Evolutionary conservation across 2,329 filamentous ascomycete genomes (phyloP).

Genomic region (Aspergillus unguis): DNA sequence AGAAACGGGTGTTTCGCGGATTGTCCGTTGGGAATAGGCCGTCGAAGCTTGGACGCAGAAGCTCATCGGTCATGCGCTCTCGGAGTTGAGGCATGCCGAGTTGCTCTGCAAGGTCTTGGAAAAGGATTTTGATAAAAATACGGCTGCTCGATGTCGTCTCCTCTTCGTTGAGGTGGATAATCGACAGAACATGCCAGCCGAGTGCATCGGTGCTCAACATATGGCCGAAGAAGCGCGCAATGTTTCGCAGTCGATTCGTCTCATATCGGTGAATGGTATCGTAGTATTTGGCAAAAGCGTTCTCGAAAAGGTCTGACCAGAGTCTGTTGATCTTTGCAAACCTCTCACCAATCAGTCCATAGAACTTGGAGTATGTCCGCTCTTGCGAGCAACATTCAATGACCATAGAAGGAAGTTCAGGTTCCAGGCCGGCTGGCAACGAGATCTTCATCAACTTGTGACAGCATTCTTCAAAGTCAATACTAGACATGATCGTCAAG

Average conservation of each 20-base stretch:
- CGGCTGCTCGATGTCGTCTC: slow-evolving; percentile 94
- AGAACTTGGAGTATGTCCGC: slow-evolving; percentile 96
- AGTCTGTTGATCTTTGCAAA: slow-evolving; percentile 95
- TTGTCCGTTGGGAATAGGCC: slow-evolving; percentile 90
- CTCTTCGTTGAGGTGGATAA: slow-evolving; percentile 89
- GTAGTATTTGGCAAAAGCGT: slow-evolving; percentile 88
- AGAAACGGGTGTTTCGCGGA: slow-evolving; percentile 86
- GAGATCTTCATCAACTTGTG: slow-evolving; percentile 97
- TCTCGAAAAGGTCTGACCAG: slow-evolving; percentile 90
- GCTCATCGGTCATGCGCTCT: slow-evolving; percentile 72
- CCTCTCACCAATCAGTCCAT: slow-evolving; percentile 86
- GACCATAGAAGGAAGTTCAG: slow-evolving; percentile 92
- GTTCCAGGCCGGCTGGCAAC: slow-evolving; percentile 79
- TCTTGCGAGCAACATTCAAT: slow-evolving; percentile 96
- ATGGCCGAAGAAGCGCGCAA: slow-evolving; percentile 92
- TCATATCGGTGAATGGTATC: slow-evolving; percentile 97
- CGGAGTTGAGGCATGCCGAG: slow-evolving; percentile 79
- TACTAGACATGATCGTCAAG: slow-evolving; percentile 93
- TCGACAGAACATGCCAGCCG: slow-evolving; percentile 83
- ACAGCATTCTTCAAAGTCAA: slow-evolving; percentile 92
- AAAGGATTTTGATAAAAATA: slow-evolving; percentile 97
- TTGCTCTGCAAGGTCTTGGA: slow-evolving; percentile 85
- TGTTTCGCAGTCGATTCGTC: slow-evolving; percentile 90
- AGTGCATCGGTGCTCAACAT: slow-evolving; percentile 83
- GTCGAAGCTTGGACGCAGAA: slow-evolving; percentile 71